Base-by-base conservation (phyloP, 441 rosid species). In the Omphalea diandra region DNA sequence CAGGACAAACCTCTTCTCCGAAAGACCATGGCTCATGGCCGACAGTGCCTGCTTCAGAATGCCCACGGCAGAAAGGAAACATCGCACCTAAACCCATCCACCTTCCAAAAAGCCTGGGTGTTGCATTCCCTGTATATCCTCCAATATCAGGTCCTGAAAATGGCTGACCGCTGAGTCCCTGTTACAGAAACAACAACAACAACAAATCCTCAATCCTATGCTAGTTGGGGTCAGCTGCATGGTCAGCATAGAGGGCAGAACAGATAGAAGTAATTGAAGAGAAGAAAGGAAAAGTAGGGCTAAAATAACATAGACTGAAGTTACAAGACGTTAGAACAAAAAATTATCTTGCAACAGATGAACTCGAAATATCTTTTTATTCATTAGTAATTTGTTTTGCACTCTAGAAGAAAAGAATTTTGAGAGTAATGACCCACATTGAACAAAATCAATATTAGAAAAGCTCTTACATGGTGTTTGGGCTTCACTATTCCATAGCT, bases 21-120 rank as follows among this genome's bases (percentile, higher is more conserved):
- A 95, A 95, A 31, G 98, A 90, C 99, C 99, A 95, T 47, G 99
- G 99, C 70, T 95, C 98, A 69, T 95, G 98, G 69, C 90, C 88
- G 77, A 44, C 75, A 50, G 98, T 88, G 66, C 75, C 89, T 11
- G 65, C 77, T 84, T 89, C 96, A 61, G 95, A 74, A 82, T 95
- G 99, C 12, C 95, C 98, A 72, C 97, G 98, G 55, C 95, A 88
- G 72, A 95, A 95, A n/a, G 99, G 98, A 77, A 92, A 90, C 96
- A 95, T 82, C 50, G 99, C 88, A 67, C 97, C 99, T 35, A 95
- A 32, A 11, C 96, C 99, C 99, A 95, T 88, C 99, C 98, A 95
- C 72, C 95, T 83, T 69, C 95, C 99, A 73, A 90, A 95, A 63
- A 95, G 87, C 78, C 82, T 88, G 6, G 99, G 94, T 33, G 97